phyloP scores from a whole-genome alignment of 2,329 filamentous ascomycete species.

The Botrytis elliptica region DNA sequence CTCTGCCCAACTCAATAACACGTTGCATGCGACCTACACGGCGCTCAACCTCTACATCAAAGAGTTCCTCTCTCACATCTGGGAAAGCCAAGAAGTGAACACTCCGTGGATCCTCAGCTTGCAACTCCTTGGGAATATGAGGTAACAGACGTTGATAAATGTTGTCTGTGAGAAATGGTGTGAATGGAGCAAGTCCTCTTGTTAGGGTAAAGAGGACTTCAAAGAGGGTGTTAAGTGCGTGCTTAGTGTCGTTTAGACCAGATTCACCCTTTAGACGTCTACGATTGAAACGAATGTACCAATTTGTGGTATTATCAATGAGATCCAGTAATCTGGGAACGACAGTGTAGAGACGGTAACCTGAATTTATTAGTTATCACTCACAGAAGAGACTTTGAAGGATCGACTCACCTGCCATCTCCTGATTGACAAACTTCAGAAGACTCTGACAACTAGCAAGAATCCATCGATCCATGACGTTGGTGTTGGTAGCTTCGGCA shows the following conservation, averaged over 20 bases:
- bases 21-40: slow-evolving; percentile 89
- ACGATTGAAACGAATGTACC: slow-evolving; percentile 96
- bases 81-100: slow-evolving; percentile 94
- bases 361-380: slow-evolving; percentile 36
- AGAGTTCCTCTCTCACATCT: slow-evolving; percentile 82
- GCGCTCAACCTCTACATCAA: slow-evolving; percentile 81
- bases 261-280: slow-evolving; percentile 88
- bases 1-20: slow-evolving; percentile 86
- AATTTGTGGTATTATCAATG: slow-evolving; percentile 96
- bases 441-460: slow-evolving; percentile 88
- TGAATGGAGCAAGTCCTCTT: slow-evolving; percentile 88
- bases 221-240: slow-evolving; percentile 91
- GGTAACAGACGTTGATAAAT: slow-evolving; percentile 84
- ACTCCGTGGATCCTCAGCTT: slow-evolving; percentile 72
- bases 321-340: slow-evolving; percentile 78
- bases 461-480: slow-evolving; percentile 97
- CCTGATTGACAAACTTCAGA: slow-evolving; percentile 85
- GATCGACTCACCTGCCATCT: slow-evolving; percentile 70
- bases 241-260: slow-evolving; percentile 79
- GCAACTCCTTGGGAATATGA: slow-evolving; percentile 72
- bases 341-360: slow-evolving; percentile 83
- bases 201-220: slow-evolving; percentile 89
- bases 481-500: slow-evolving; percentile 73
- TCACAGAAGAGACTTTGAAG: background rate
- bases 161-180: slow-evolving; percentile 90